Evolutionary conservation across 1,139 yeast genomes (phyloP), one percentile per base, ranked within the genome.

Genomic region (Sugiyamaella sp.): DNA sequence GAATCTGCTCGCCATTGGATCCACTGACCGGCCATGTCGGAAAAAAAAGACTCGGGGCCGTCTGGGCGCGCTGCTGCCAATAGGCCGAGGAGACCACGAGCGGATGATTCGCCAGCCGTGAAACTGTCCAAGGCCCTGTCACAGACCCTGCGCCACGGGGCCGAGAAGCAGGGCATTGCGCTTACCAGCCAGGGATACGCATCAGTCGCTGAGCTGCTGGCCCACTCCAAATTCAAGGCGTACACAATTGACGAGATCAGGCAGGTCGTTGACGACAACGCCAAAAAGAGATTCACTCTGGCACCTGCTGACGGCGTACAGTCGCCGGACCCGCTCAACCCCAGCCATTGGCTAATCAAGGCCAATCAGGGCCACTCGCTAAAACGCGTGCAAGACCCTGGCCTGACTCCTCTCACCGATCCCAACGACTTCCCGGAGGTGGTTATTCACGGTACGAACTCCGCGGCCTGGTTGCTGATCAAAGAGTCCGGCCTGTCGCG

Each of bases 361-460:
- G 99, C 99, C 1, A 85, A 85, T 53, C 99, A 93, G 69, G 99
- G 99, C 6, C 99, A 93, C 68, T 84, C 96, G 0, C 72, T 93
- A 12, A 62, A 70, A 24, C 66, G 71, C 1, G 78, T 86, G 0
- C 77, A 78, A 14, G 79, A 79, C 37, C 76, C 80, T 21, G 76
- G 74, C 10, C 67, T 81, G 55, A 57, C 57, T 33, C 66, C 75
- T 9, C 54, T 66, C 5, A 51, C 52, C 1, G 32, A 54, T 2
- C 40, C 56, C 0, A 67, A 64, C 0, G 69, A 74, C 6, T 71
- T 78, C 49, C 85, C 74, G 3, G 46, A 80, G 0, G 63, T 66
- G 2, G 77, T 89, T 3, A 81, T 88, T 35, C 99, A 95, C 67
- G 99, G 99, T 4, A 93, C 99, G 0, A 82, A 76, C 58, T 56